phyloP scores from a whole-genome alignment of 208 protist genomes.

The Borovskyia barvae region DNA sequence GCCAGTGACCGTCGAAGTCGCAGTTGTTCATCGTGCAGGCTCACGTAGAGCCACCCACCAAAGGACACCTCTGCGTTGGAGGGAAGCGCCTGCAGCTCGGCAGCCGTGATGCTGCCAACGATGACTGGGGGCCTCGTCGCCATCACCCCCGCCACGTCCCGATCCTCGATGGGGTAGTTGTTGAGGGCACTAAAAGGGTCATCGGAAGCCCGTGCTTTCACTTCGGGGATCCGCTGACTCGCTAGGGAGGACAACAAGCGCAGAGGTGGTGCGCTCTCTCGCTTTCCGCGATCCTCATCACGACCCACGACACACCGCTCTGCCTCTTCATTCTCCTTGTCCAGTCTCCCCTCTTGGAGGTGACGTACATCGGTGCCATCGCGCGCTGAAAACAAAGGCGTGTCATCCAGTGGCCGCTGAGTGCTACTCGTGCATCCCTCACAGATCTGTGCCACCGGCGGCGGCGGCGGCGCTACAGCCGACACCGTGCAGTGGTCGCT shows the following conservation, averaged over 20 bases:
- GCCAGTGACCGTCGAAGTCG: conserved; percentile 39
- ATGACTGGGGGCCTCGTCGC: conserved; percentile 39
- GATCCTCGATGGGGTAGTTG: conserved; percentile 42
- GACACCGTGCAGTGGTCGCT: conserved; percentile 6
- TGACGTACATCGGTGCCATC: no score
- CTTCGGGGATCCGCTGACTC: conserved; percentile 1
- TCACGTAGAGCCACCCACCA: conserved; percentile 60
- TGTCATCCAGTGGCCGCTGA: no score
- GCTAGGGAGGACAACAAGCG: conserved; percentile 7
- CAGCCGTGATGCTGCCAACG: conserved; percentile 49
- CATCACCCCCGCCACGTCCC: conserved; percentile 18
- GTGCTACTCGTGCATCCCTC: no score
- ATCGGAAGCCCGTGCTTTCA: conserved; percentile 1
- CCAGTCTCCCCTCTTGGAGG: no score
- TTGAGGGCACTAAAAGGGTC: conserved; percentile 23
- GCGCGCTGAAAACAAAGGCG: no score
- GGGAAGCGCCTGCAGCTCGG: conserved; percentile 50
- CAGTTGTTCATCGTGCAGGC: conserved; percentile 59
- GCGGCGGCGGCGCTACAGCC: conserved; percentile 2
- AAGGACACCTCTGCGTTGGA: conserved; percentile 60
- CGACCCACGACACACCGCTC: no score
- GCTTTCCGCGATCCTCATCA: no score
- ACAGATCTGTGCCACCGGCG: no score
- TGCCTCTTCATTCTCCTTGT: no score
- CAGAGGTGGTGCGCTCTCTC: no score